Evolutionary conservation across 129 eudicot genomes (phyloP).

Genomic region (Arctium lappa): DNA sequence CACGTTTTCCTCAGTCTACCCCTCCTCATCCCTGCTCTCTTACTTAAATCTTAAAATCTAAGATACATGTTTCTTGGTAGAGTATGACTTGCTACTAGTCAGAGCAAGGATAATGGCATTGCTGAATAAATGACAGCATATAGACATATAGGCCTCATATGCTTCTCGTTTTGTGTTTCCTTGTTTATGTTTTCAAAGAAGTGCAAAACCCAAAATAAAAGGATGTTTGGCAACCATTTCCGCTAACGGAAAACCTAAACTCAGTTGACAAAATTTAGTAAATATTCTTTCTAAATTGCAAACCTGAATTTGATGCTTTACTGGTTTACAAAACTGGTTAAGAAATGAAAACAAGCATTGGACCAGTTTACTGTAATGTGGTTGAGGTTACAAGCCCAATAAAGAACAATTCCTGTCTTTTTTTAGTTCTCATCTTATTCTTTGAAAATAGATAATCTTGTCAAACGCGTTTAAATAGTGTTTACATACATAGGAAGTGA

Average conservation of each 20-base stretch:
- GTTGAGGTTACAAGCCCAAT: neutral
- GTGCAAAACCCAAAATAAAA: neutral
- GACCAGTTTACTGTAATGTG: neutral
- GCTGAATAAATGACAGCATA: neutral
- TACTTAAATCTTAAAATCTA: too few species aligned
- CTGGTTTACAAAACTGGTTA: neutral
- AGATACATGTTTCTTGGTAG: neutral
- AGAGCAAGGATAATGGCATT: neutral
- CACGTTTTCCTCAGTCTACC: too few species aligned
- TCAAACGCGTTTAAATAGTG: neutral
- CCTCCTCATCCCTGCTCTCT: too few species aligned
- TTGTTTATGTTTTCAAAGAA: neutral
- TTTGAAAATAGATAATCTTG: neutral
- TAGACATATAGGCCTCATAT: neutral
- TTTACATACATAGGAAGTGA: neutral
- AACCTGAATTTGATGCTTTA: neutral
- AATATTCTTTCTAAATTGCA: neutral
- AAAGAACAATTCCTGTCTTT: neutral
- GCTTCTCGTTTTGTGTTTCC: neutral
- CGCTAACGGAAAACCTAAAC: neutral
- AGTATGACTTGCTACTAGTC: neutral
- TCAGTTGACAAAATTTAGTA: neutral
- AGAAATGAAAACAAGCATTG: neutral
- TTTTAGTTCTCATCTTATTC: neutral
- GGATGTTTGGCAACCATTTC: neutral